Conservation (phyloP, 2,329 filamentous ascomycete genomes). For the Fusarium sp. region DNA sequence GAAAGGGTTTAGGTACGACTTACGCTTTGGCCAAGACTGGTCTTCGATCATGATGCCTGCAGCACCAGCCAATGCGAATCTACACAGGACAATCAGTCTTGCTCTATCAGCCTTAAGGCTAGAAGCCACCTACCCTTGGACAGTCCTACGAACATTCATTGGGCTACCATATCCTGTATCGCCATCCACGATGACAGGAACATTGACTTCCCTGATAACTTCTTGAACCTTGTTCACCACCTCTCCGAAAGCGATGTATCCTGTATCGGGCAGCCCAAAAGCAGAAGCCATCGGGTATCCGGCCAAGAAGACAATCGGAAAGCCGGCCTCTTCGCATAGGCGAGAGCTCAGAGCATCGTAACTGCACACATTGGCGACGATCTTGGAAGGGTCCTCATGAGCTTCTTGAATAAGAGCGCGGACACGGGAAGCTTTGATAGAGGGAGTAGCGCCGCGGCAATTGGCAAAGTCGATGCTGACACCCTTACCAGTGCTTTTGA, state of each 20-base stretch:
- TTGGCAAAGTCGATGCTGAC: slow-evolving; percentile 37
- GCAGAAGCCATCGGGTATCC: slow-evolving; percentile 56
- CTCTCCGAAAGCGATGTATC: slow-evolving; percentile 61
- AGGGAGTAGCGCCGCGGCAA: slow-evolving; percentile 53
- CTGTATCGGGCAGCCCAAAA: slow-evolving; percentile 59
- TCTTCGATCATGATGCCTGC: slow-evolving; percentile 59
- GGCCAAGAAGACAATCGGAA: slow-evolving; percentile 58
- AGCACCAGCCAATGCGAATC: slow-evolving; percentile 56
- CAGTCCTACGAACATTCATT: slow-evolving; percentile 60
- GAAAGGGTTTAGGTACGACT: slow-evolving; percentile 12
- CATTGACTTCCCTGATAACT: slow-evolving; percentile 49
- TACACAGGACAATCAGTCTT: slow-evolving; percentile 6
- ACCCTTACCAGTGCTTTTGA: slow-evolving; percentile 9
- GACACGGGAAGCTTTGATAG: slow-evolving; percentile 53
- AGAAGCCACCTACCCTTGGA: slow-evolving; percentile 47
- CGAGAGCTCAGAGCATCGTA: slow-evolving; percentile 59
- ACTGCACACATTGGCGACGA: slow-evolving; percentile 56
- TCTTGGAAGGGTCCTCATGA: slow-evolving; percentile 55
- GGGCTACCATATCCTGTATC: slow-evolving; percentile 62
- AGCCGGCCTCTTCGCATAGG: slow-evolving; percentile 59
- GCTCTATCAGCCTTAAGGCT: background rate
- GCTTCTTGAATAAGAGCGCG: slow-evolving; percentile 56
- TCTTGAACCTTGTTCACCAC: slow-evolving; percentile 60
- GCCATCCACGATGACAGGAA: slow-evolving; percentile 59
- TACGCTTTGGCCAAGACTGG: slow-evolving; percentile 62